phyloP scores from a whole-genome alignment of 2,329 filamentous ascomycete genomes.

The Xylaria sp. region DNA sequence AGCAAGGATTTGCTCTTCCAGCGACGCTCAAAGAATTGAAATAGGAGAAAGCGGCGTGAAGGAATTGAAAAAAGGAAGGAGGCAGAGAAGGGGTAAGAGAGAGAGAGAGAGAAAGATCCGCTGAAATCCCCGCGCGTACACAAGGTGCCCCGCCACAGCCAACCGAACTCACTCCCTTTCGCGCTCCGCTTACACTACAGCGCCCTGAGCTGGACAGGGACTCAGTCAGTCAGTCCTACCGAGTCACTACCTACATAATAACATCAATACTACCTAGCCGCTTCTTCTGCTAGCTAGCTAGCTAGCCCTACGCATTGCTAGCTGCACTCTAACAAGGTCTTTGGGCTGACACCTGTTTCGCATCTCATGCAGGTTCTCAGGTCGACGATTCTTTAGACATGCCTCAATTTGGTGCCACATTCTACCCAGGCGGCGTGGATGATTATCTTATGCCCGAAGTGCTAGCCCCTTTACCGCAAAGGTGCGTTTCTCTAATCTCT shows the following conservation, averaged over 20 bases:
- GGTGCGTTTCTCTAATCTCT: conserved; percentile 55
- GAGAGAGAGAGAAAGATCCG: conserved; percentile 23
- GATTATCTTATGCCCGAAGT: conserved; percentile 72
- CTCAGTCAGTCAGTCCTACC: conserved; percentile 28
- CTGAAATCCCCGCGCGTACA: conserved; percentile 16
- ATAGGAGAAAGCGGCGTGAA: not conserved
- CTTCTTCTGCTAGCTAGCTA: not conserved
- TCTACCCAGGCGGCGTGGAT: conserved; percentile 67
- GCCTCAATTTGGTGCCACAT: conserved; percentile 65
- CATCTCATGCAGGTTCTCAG: conserved; percentile 48
- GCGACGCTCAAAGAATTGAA: not conserved
- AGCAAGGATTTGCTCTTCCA: not conserved
- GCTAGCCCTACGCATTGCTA: conserved; percentile 20
- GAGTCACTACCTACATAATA: conserved; percentile 17
- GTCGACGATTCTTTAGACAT: conserved; percentile 54
- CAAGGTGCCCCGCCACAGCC: conserved; percentile 34
- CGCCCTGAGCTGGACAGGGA: conserved; percentile 23
- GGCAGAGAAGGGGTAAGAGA: conserved; percentile 6
- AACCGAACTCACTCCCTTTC: conserved; percentile 19
- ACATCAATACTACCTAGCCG: conserved; percentile 15
- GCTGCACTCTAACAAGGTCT: conserved; percentile 34
- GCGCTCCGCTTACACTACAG: conserved; percentile 30
- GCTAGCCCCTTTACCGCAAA: conserved; percentile 66
- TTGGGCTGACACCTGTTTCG: conserved; percentile 47
- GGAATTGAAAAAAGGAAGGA: not conserved